phyloP scores from a whole-genome alignment of 192 early-diverging fungal genomes.

The Glomus cerebriforme region DNA sequence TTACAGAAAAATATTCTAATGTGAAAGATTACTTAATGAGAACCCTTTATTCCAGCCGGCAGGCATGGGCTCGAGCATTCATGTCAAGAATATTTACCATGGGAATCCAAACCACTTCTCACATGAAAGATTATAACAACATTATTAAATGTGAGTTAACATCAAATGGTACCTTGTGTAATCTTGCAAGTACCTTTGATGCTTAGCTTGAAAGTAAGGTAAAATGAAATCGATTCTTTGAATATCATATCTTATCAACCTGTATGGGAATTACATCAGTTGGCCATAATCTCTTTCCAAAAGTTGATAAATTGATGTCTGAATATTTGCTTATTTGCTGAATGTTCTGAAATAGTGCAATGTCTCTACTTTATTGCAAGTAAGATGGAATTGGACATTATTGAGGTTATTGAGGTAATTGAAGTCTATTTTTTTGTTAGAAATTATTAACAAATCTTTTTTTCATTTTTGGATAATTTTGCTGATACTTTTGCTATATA shows the following conservation, averaged over 20 bases:
- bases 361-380: too few species aligned
- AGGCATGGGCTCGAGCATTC: not conserved
- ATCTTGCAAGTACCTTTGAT: not conserved
- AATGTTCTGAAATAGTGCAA: too few species aligned
- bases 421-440: too few species aligned
- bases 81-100: not conserved
- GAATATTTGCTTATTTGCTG: not conserved
- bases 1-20: not conserved
- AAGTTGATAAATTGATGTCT: not conserved
- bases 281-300: not conserved
- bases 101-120: not conserved
- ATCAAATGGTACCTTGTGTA: constrained; percentile 2
- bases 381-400: too few species aligned
- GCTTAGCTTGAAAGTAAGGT: not conserved
- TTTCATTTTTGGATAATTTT: too few species aligned
- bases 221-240: not conserved
- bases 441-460: too few species aligned
- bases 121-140: not conserved
- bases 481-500: too few species aligned
- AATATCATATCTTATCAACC: constrained; percentile 7
- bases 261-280: too few species aligned
- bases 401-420: too few species aligned
- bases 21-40: not conserved
- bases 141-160: not conserved
- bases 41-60: constrained; percentile 2